A percentile compares a stretch with the other conserved stretches of the same genome.
phyloP scores from a whole-genome alignment of 495 filamentous ascomycete genomes.

The Aspergillus panamensis region DNA sequence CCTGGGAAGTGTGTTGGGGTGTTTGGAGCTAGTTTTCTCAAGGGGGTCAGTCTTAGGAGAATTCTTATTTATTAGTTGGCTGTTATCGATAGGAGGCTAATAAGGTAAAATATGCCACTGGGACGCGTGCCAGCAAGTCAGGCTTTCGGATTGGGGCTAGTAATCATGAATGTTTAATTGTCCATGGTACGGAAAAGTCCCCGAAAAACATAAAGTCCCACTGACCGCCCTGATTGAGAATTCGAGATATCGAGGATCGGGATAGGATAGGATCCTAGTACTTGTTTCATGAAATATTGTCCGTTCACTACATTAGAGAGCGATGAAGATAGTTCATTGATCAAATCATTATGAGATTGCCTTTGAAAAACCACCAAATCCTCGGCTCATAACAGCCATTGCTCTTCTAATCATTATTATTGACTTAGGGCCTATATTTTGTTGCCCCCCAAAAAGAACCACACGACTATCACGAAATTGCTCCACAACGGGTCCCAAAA shows the following conservation, averaged over 20 bases:
- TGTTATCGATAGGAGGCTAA: conserved; percentile 1
- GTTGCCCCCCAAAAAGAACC: not conserved
- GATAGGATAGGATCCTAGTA: no score
- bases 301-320: not conserved
- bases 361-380: not conserved
- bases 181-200: not conserved
- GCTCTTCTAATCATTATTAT: no score
- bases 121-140: not conserved
- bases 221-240: not conserved
- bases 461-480: not conserved
- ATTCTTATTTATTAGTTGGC: not conserved
- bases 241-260: not conserved
- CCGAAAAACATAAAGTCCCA: not conserved
- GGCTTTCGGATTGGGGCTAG: not conserved
- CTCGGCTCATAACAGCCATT: not conserved
- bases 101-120: not conserved
- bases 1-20: not conserved
- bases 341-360: not conserved
- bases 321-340: not conserved
- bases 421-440: not conserved
- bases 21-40: not conserved
- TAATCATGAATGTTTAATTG: not conserved
- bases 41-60: not conserved
- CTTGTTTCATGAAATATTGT: no score
- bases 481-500: not conserved